Evolutionary conservation across 352 stramenopile species (phyloP).

Genomic region (Thraustotheca clavata): DNA sequence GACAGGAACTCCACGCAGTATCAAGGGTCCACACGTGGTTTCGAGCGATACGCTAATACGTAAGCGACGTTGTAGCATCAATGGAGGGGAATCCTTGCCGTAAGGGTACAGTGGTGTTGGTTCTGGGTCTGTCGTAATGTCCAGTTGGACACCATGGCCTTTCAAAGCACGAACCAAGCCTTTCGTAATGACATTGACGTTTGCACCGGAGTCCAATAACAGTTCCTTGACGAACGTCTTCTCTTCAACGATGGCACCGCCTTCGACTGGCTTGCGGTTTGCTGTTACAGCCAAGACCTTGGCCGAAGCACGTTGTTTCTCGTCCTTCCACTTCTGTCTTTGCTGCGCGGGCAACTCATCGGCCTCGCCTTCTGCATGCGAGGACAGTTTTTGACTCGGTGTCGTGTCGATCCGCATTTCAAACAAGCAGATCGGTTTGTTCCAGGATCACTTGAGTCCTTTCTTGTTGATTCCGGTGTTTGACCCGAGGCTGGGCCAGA

Average conservation of each 20-base stretch:
- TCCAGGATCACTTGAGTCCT: too few relatives aligned
- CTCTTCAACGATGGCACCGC: neutral
- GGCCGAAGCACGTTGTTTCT: too few relatives aligned
- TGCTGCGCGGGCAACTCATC: neutral
- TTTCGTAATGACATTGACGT: slow-evolving; percentile 5
- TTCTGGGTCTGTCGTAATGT: neutral
- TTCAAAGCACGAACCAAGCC: slow-evolving; percentile 7
- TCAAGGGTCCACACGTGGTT: neutral
- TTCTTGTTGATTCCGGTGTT: neutral
- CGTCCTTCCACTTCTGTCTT: neutral
- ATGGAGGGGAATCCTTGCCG: neutral
- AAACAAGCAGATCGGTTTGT: neutral
- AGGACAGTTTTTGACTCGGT: slow-evolving; percentile 8
- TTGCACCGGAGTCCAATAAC: neutral
- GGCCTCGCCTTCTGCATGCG: neutral
- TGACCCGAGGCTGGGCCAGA: neutral
- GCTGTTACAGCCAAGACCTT: neutral
- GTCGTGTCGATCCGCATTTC: slow-evolving; percentile 9
- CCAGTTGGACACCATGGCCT: neutral
- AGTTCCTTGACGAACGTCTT: neutral
- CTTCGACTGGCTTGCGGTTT: neutral
- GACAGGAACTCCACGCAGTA: neutral
- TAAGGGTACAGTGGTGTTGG: neutral
- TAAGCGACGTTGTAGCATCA: neutral
- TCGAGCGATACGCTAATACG: neutral